Base-by-base conservation (phyloP, 495 filamentous ascomycete species). In the Penicillium roqueforti region DNA sequence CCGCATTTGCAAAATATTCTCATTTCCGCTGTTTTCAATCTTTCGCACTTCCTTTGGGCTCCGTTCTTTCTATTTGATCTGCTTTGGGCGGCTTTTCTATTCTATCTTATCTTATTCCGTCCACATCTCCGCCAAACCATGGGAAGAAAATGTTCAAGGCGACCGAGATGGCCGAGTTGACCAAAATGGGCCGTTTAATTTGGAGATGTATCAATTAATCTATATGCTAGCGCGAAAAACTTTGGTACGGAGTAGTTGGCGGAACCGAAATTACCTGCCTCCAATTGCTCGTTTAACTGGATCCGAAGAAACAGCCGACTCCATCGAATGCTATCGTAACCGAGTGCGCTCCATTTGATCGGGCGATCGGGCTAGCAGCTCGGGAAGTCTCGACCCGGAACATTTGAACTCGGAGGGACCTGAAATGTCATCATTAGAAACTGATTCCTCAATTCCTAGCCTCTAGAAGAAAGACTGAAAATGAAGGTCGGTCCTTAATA, bases 301-400 rank as follows among this genome's bases (percentile, higher is more conserved):
- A 28, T 1, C 13, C 18, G 49, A 42, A 43, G 49, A 43, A 18
- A 23, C 19, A 36, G 39, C 50, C 22, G 38, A 14, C 50, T 5
- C 50, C 50, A 52, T 26, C 29, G 3, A 0, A 20, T 10, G 26
- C 20, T 20, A 29, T 37, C 40, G 39, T 39, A 44, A 44, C 7
- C 29, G 22, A 52, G 1, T 52, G 39, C 5, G 50, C 4, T 36
- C 39, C 39, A 29, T 37, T 7, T 13, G 50, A 43, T 52, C 50
- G 50, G n/a, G n/a, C n/a, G n/a, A n/a, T n/a, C n/a, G n/a, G n/a
- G n/a, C n/a, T n/a, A n/a, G n/a, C n/a, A n/a, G n/a, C n/a, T n/a
- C n/a, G n/a, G n/a, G n/a, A n/a, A n/a, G n/a, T n/a, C n/a, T n/a
- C n/a, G n/a, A n/a, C n/a, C n/a, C n/a, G n/a, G n/a, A n/a, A n/a